A percentile compares a stretch with the other conserved stretches of the same genome.
Conservation (phyloP, 768 basidiomycete genomes). For the Strobilomyces dryophilus region DNA sequence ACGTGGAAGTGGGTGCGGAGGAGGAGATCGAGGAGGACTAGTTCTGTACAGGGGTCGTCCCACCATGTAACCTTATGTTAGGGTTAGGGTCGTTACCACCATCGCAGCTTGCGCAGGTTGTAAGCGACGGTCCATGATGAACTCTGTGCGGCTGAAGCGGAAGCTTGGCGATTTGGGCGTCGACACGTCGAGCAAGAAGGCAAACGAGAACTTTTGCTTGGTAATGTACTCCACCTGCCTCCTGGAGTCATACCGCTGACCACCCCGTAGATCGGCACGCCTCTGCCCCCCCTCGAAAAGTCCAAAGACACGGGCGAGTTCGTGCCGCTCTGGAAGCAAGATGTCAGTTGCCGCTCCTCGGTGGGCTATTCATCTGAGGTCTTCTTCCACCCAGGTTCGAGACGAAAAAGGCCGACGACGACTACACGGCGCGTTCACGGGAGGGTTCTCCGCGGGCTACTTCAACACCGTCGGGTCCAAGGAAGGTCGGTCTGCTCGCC, state of each 20-base stretch:
- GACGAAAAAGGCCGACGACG: conserved; percentile 91
- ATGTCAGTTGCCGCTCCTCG: conserved; percentile 46
- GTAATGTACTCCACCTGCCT: conserved; percentile 36
- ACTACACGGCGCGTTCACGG: conserved; percentile 98
- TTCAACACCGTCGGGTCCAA: conserved; percentile 95
- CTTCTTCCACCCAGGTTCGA: conserved; percentile 51
- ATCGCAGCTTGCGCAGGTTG: too few species aligned
- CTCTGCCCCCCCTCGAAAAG: conserved; percentile 91
- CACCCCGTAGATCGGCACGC: conserved; percentile 79
- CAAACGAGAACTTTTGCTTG: conserved; percentile 83
- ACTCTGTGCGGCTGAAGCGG: conserved; percentile 63
- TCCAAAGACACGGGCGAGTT: conserved; percentile 90
- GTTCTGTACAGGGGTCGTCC: too few species aligned
- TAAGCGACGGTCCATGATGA: conserved; percentile 29
- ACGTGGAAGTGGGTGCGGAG: conserved; percentile 19
- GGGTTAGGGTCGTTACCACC: too few species aligned
- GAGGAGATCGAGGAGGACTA: background rate
- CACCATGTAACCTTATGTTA: too few species aligned
- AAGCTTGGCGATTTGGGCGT: conserved; percentile 81
- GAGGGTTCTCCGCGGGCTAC: conserved; percentile 97
- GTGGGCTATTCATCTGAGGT: conserved; percentile 19
- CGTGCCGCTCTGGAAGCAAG: conserved; percentile 97
- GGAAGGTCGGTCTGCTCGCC: conserved; percentile 59
- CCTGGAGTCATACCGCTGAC: background rate
- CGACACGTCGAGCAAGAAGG: conserved; percentile 62